Conservation (phyloP, 2,329 filamentous ascomycete species). For the Colletotrichum endophyticum region DNA sequence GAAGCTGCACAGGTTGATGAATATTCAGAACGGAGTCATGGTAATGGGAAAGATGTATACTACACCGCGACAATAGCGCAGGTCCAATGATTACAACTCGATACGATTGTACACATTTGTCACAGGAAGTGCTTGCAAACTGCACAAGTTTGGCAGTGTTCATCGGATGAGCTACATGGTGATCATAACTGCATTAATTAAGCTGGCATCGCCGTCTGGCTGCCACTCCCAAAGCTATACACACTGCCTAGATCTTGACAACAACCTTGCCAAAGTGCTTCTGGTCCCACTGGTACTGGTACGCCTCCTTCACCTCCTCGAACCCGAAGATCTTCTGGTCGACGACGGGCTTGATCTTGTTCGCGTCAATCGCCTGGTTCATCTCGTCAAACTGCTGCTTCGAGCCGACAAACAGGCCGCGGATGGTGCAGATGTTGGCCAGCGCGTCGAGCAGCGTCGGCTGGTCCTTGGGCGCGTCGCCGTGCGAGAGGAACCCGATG, state of each 20-base stretch:
- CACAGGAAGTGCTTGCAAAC: background rate
- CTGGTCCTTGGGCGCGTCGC: background rate
- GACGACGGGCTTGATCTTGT: conserved; percentile 12
- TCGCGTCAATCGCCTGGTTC: conserved; percentile 17
- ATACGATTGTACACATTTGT: rapidly evolving
- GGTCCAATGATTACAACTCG: background rate
- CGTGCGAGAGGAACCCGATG: conserved; percentile 30
- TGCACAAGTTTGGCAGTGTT: rapidly evolving
- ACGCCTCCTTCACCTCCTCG: conserved; percentile 20
- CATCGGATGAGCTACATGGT: background rate
- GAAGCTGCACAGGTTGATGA: background rate
- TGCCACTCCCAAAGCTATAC: background rate
- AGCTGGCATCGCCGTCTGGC: background rate
- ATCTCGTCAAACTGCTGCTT: conserved; percentile 20
- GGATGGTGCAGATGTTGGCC: conserved; percentile 14
- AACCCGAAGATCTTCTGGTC: conserved; percentile 13
- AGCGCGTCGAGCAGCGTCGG: conserved; percentile 18
- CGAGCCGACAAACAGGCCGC: conserved; percentile 13
- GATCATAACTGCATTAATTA: conserved; percentile 3
- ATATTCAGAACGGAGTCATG: background rate
- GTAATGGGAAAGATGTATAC: background rate
- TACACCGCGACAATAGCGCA: background rate
- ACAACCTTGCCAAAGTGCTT: conserved; percentile 18
- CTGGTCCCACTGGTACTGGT: conserved; percentile 15
- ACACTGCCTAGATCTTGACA: background rate